Conservation (phyloP, 2,329 filamentous ascomycete genomes). For the Kalaharituber pfeilii region DNA sequence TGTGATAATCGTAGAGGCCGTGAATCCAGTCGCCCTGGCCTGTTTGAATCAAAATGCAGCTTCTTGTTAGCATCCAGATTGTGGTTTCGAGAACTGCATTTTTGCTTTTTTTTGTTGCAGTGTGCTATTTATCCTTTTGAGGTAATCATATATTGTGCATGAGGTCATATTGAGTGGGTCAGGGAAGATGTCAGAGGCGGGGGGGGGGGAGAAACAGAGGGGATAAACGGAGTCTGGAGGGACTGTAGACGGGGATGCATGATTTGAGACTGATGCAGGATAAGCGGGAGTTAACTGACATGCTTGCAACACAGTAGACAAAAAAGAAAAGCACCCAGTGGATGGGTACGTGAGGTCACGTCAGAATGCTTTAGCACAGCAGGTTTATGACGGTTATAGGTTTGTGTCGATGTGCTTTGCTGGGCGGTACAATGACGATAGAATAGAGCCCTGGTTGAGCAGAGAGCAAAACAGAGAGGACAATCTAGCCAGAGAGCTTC, state of each 20-base stretch:
- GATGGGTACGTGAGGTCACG: too few relatives aligned
- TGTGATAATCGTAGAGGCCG: constrained; percentile 13
- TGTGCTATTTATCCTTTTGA: background rate
- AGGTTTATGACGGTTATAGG: too few relatives aligned
- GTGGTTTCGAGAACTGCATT: background rate
- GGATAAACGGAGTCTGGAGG: background rate
- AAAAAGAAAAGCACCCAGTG: too few relatives aligned
- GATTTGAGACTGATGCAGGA: too few relatives aligned
- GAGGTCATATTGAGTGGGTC: background rate
- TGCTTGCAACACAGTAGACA: background rate
- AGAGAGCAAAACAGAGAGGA: too few relatives aligned
- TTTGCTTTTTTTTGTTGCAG: background rate
- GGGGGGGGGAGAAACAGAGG: background rate
- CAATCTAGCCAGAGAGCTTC: too few relatives aligned
- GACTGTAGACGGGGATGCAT: background rate
- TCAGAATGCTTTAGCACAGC: too few relatives aligned
- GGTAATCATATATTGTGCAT: background rate
- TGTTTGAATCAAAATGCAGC: background rate
- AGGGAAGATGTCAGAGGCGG: background rate
- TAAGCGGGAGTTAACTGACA: background rate
- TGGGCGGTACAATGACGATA: too few relatives aligned
- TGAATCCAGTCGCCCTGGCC: background rate
- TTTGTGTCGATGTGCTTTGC: too few relatives aligned
- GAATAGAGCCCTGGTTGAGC: too few relatives aligned
- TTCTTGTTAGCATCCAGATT: background rate